Percentiles rank a stretch among this genome's conserved stretches.
Evolutionary conservation across 1,284 basidiomycete genomes (phyloP).

Genomic region (Amylostereum areolatum): DNA sequence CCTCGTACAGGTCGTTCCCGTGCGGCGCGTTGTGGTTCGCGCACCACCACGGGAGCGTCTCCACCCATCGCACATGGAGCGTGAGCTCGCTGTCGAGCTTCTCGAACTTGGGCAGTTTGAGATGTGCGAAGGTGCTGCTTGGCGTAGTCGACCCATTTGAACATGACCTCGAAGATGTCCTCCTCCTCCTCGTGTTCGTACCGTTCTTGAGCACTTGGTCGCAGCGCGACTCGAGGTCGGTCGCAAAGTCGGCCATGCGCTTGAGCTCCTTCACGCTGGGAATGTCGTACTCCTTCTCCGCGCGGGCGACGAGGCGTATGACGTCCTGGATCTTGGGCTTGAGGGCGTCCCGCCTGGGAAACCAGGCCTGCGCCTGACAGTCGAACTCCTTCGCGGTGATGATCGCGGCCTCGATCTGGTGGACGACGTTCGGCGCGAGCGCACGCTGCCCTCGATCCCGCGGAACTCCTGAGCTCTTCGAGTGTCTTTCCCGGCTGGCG

Average conservation of each 20-base stretch:
- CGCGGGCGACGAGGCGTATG: conserved; percentile 55
- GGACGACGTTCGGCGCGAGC: conserved; percentile 52
- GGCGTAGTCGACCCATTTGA: conserved; percentile 66
- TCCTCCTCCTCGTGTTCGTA: conserved; percentile 50
- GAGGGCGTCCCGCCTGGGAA: conserved; percentile 59
- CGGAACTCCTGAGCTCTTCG: conserved; percentile 63
- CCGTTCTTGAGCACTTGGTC: conserved; percentile 61
- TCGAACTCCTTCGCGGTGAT: conserved; percentile 62
- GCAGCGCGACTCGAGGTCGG: conserved; percentile 66
- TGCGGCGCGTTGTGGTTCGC: conserved; percentile 55
- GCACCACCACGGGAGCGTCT: conserved; percentile 73
- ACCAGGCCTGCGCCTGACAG: conserved; percentile 27
- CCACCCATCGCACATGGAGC: conserved; percentile 62
- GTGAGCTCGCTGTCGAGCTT: conserved; percentile 61
- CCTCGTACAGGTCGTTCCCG: conserved; percentile 55
- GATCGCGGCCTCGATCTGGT: conserved; percentile 52
- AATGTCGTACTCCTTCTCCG: too few species aligned
- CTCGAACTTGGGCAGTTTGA: conserved; percentile 66
- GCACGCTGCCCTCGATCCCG: too few species aligned
- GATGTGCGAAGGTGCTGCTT: conserved; percentile 64
- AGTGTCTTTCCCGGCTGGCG: conserved; percentile 64
- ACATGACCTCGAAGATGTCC: conserved; percentile 63
- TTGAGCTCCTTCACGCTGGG: conserved; percentile 51
- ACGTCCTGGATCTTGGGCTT: conserved; percentile 60
- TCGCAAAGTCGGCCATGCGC: conserved; percentile 62